phyloP scores from a whole-genome alignment of 2,329 filamentous ascomycete genomes.

The Coniella lustricola region DNA sequence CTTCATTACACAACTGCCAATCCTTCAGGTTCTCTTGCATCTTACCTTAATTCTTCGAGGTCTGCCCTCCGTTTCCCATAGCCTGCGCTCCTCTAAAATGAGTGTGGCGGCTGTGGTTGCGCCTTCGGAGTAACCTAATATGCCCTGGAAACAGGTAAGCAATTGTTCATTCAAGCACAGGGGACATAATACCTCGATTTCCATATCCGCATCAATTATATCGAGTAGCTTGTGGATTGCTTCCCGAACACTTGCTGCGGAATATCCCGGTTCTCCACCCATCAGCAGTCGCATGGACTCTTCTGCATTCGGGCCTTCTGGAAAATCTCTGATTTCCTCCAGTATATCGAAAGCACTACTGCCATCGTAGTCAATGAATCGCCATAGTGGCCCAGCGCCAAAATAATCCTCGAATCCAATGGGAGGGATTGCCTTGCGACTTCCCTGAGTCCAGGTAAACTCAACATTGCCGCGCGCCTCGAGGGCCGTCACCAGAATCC shows the following conservation, averaged over 20 bases:
- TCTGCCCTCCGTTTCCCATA: slow-evolving; percentile 20
- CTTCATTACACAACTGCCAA: neutral
- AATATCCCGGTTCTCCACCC: slow-evolving; percentile 31
- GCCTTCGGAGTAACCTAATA: slow-evolving; percentile 15
- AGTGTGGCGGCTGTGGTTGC: slow-evolving; percentile 12
- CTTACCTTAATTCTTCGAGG: slow-evolving; percentile 30
- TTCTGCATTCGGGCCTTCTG: slow-evolving; percentile 34
- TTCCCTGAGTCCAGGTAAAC: slow-evolving; percentile 17
- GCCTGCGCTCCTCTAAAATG: slow-evolving; percentile 13
- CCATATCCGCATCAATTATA: slow-evolving; percentile 8
- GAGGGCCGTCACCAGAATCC: slow-evolving; percentile 10
- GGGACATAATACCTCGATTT: slow-evolving; percentile 20
- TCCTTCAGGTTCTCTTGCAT: no score
- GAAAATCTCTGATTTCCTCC: slow-evolving; percentile 47
- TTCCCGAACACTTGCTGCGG: slow-evolving; percentile 26
- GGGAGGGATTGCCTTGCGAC: slow-evolving; percentile 8
- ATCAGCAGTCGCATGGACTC: slow-evolving; percentile 48
- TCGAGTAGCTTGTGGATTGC: slow-evolving; percentile 26
- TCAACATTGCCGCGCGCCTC: slow-evolving; percentile 1
- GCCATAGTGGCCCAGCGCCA: slow-evolving; percentile 14
- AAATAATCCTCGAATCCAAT: slow-evolving; percentile 19
- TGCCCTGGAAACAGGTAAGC: slow-evolving; percentile 1
- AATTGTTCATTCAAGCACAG: neutral
- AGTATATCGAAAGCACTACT: slow-evolving; percentile 31
- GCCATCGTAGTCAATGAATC: slow-evolving; percentile 17